Percentiles rank a stretch among this genome's conserved stretches.
phyloP scores from a whole-genome alignment of 805 yeast genomes.

The Metschnikowia vanudenii region DNA sequence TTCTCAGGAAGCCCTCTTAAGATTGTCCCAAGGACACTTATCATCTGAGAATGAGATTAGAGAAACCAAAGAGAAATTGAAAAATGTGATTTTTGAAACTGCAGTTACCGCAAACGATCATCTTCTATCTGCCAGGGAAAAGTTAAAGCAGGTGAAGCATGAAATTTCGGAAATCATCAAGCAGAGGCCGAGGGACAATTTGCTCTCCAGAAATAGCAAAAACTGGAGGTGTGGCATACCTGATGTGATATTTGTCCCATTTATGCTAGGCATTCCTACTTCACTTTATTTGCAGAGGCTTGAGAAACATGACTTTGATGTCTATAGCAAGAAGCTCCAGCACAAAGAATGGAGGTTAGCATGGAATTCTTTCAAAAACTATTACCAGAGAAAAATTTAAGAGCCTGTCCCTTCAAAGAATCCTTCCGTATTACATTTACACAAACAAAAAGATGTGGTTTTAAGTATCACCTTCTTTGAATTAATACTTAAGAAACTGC shows the following conservation, averaged over 20 bases:
- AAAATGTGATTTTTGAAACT: slow-evolving; percentile 63
- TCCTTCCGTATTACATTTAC: too few relatives aligned
- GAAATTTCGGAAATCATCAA: slow-evolving; percentile 35
- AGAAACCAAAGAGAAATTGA: slow-evolving; percentile 39
- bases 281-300: slow-evolving; percentile 58
- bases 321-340: slow-evolving; percentile 43
- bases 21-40: slow-evolving; percentile 46
- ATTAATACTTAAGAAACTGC: too few relatives aligned
- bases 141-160: slow-evolving; percentile 40
- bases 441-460: too few relatives aligned
- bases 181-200: slow-evolving; percentile 23
- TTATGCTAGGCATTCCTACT: slow-evolving; percentile 66
- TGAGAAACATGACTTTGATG: slow-evolving; percentile 64
- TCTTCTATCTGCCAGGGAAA: slow-evolving; percentile 62
- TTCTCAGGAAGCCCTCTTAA: slow-evolving; percentile 62
- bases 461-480: too few relatives aligned
- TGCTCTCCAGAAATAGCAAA: slow-evolving; percentile 25
- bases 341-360: slow-evolving; percentile 66
- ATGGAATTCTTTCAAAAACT: slow-evolving; percentile 54
- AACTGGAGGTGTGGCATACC: slow-evolving; percentile 51
- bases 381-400: slow-evolving; percentile 38
- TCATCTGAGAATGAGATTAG: slow-evolving; percentile 23
- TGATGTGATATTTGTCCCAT: slow-evolving; percentile 65
- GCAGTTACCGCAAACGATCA: slow-evolving; percentile 82
- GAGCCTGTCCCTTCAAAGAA: background rate